phyloP scores from a whole-genome alignment of 139 green algal species.

The Trebouxia sp. region DNA sequence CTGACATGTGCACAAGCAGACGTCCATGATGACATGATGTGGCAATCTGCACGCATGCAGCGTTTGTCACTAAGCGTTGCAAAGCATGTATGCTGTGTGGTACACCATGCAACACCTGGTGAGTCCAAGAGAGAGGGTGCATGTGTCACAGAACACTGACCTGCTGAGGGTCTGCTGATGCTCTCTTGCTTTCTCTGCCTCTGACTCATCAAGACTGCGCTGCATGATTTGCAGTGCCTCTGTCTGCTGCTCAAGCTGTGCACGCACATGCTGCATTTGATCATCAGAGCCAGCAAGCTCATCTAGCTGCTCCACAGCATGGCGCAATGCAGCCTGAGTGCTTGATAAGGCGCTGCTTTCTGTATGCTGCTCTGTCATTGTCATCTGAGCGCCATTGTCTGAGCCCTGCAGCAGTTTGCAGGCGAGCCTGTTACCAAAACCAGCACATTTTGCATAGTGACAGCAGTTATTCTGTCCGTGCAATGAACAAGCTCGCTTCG shows the following conservation, averaged over 20 bases:
- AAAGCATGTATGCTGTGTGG: not conserved
- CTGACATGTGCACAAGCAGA: not conserved
- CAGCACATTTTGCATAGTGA: too few relatives aligned
- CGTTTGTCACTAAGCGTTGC: too few relatives aligned
- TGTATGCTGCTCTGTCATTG: not conserved
- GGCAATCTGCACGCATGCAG: too few relatives aligned
- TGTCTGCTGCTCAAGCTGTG: conserved; percentile 5
- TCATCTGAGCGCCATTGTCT: not conserved
- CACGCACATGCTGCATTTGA: not conserved
- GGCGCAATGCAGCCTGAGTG: not conserved
- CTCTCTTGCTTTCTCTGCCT: not conserved
- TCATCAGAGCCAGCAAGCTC: not conserved
- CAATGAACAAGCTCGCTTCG: too few relatives aligned
- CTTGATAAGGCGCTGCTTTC: not conserved
- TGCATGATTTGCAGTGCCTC: not conserved
- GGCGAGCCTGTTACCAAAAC: too few relatives aligned
- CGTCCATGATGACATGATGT: not conserved
- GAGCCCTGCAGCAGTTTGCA: not conserved
- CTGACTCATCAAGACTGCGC: not conserved
- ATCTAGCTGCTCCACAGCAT: conserved; percentile 14
- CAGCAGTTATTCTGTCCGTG: too few relatives aligned
- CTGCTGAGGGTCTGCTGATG: conserved; percentile 9
- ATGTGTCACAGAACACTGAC: not conserved
- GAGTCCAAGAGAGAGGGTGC: not conserved
- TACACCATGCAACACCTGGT: not conserved